Conservation (phyloP, 2,329 filamentous ascomycete genomes). For the Leptographium lundbergii region DNA sequence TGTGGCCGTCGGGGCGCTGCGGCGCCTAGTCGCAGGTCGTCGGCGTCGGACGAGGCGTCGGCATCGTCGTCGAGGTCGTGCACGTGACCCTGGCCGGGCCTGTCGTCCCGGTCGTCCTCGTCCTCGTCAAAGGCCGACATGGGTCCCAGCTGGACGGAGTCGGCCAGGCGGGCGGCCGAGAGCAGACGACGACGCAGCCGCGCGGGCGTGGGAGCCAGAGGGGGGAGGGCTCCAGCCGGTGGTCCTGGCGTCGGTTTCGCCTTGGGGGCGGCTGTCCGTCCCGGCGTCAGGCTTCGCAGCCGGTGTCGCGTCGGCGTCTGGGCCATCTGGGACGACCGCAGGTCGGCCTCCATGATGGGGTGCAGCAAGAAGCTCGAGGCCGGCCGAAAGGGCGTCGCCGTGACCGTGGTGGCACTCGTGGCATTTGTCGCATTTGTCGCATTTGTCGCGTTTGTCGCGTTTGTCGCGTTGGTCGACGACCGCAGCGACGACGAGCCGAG, state of each 20-base stretch:
- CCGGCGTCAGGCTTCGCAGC: not conserved
- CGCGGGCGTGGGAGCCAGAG: not conserved
- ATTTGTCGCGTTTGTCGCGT: no score
- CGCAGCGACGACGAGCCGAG: not conserved
- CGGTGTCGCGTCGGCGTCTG: not conserved
- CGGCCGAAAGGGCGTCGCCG: not conserved
- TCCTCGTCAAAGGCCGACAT: constrained; percentile 15
- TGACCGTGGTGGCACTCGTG: not conserved
- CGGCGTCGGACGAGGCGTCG: constrained; percentile 4
- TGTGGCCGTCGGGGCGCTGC: no score
- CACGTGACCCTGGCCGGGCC: not conserved
- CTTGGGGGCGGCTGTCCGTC: not conserved
- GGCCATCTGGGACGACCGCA: not conserved
- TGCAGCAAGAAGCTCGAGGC: constrained; percentile 2
- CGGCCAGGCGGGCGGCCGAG: constrained; percentile 11
- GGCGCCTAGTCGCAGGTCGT: constrained; percentile 6
- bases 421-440: no score
- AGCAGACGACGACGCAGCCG: constrained; percentile 10
- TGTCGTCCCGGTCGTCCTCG: not conserved
- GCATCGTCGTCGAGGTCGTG: not conserved
- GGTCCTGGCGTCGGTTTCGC: not conserved
- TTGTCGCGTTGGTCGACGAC: no score
- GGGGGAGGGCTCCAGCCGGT: not conserved
- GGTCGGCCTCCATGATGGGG: constrained; percentile 4
- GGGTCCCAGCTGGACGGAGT: constrained; percentile 14